Evolutionary conservation across 2,329 filamentous ascomycete genomes (phyloP).

Genomic region (Trichoderma afroharzianum): DNA sequence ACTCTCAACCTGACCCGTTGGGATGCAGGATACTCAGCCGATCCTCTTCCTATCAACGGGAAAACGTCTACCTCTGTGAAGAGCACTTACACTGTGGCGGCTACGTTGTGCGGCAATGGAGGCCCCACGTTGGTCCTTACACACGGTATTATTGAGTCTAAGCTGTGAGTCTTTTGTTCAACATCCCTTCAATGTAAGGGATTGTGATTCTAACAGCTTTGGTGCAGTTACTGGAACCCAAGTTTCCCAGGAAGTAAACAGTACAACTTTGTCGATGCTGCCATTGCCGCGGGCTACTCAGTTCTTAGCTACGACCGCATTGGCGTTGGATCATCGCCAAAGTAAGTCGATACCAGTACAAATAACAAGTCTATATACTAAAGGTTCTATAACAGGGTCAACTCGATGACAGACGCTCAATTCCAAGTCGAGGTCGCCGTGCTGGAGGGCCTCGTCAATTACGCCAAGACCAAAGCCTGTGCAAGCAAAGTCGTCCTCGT

Average conservation of each 20-base stretch:
- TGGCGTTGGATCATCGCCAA: background rate
- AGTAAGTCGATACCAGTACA: background rate
- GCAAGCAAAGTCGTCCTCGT: background rate
- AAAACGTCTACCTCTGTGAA: background rate
- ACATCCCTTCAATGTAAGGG: background rate
- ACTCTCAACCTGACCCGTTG: constrained; percentile 5
- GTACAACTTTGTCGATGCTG: background rate
- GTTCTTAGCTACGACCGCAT: constrained; percentile 8
- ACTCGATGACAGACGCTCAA: background rate
- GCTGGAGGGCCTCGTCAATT: constrained; percentile 1
- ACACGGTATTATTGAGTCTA: constrained; percentile 1
- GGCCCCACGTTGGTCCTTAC: background rate
- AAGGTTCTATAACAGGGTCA: background rate
- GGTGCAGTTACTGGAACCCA: background rate
- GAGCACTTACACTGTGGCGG: constrained; percentile 7
- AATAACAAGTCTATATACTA: background rate
- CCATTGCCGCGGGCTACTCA: background rate
- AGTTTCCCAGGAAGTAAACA: background rate
- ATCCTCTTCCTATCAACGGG: background rate
- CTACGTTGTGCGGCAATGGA: background rate
- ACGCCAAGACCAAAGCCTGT: background rate
- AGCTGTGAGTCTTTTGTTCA: background rate
- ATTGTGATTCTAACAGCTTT: background rate
- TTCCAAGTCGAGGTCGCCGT: constrained; percentile 12
- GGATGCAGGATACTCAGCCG: background rate